These are phyloP conservation scores for Pythium chondricola DNA, from an alignment of 352 stramenopile species.

Conservation along the genomic window DNA sequence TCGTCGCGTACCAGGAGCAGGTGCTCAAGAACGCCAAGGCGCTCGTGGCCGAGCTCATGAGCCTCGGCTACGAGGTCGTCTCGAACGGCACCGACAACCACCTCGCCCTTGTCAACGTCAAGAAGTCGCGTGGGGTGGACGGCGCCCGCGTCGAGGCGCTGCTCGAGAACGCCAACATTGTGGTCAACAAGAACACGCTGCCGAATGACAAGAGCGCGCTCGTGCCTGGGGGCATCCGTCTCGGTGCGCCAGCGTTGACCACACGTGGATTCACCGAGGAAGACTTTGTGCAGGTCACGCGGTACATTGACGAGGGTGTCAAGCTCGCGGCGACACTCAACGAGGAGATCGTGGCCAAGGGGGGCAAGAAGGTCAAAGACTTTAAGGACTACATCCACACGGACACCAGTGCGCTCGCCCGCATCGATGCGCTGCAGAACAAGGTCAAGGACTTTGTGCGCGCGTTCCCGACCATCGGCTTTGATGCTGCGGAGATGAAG, in stretches of 20 bases:
- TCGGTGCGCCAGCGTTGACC: constrained; percentile 94
- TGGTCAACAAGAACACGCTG: constrained; percentile 99
- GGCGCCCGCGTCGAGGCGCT: constrained; percentile 95
- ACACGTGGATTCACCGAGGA: constrained; percentile 94
- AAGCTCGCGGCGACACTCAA: constrained; percentile 80
- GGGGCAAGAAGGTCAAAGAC: constrained; percentile 35
- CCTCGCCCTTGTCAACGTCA: constrained; percentile 96
- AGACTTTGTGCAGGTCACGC: constrained; percentile 93
- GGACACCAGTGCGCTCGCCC: constrained; percentile 28
- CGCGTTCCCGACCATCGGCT: constrained; percentile 95
- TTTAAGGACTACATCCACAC: constrained; percentile 25
- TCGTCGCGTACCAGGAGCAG: constrained; percentile 97
- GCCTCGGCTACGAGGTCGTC: constrained; percentile 94
- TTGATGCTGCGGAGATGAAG: constrained; percentile 91
- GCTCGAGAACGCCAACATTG: constrained; percentile 95
- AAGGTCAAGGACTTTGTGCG: constrained; percentile 92
- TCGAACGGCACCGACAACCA: constrained; percentile 99
- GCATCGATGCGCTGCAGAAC: constrained; percentile 57
- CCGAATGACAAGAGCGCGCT: constrained; percentile 96
- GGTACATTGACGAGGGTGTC: constrained; percentile 95
- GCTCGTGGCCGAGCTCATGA: constrained; percentile 85
- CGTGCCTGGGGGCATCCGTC: constrained; percentile 94
- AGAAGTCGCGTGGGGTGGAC: constrained; percentile 91
- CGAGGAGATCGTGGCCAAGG: constrained; percentile 65
- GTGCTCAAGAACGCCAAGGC: constrained; percentile 89